Base-by-base conservation (phyloP, 495 filamentous ascomycete genomes). In the Lepraria neglecta region DNA sequence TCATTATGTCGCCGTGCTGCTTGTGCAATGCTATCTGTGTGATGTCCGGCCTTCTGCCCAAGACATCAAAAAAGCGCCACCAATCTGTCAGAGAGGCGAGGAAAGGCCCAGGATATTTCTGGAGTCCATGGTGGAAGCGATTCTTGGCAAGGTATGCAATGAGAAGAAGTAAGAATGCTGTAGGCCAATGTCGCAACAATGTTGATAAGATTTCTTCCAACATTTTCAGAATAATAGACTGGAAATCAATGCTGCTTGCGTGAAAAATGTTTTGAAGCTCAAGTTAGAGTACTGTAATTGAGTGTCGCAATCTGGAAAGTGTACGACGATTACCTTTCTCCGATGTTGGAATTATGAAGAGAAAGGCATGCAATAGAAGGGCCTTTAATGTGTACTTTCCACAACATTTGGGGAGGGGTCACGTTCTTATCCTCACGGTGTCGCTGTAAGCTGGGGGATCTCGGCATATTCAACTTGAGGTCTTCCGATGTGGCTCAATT, bases 1-100 rank as follows among this genome's bases (percentile, higher is more conserved):
- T 80, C 10, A 91, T 83, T 4, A 91, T 77, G 64, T 86, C 81
- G 17, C 88, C 88, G 71, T 91, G 79, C 70, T 89, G 81, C 14
- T 75, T 77, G 68, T 92, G 89, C 12, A 94, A 74, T 63, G 89
- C 80, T 63, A 79, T 78, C 10, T 56, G 53, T 42, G 61, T 56
- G n/a, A 63, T 58, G 9, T 63, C 55, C 31, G 53, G 31, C 17
- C 53, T 47, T 42, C 61, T 42, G 6, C 53, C 61, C 27, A 56
- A 31, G 43, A 57, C 53, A 43, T 63, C 53, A 3, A 56, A 63
- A 63, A 89, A 84, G n/a, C 89, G 79, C 84, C 87, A 91, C 73
- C 78, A 80, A 68, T 87, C 79, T 6, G 87, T 89, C 59, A 88
- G 76, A 6, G 80, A 81, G 14, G 85, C 88, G 47, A 87, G 72